Evolutionary conservation across 164 flowering plant genomes (phyloP), one percentile per base, ranked within the genome.

Genomic region (Magnolia sinica): DNA sequence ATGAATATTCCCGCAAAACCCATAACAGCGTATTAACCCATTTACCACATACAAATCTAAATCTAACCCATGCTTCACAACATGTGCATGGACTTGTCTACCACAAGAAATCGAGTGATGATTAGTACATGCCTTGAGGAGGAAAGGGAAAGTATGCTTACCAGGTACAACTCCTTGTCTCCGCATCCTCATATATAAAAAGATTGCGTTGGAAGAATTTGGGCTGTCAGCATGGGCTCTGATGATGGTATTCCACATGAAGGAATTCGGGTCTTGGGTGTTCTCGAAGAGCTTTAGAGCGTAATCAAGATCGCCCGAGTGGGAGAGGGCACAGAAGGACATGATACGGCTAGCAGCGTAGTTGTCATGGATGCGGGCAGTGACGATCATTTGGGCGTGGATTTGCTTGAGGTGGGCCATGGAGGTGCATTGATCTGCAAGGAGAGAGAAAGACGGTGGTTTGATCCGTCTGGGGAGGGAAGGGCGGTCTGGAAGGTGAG

Each of bases 181-280:
- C 73, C 82, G 83, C 96, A 91, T 89, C 19, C 80, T 73, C 1
- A 75, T 8, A 24, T 87, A 91, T 13, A 88, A 79, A 23, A 75
- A 61, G 29, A 90, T 18, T 5, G 89, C 88, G 27, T 83, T 64
- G 1, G 50, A 31, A 1, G 96, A 91, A 31, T 76, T 82, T 50
- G 77, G 50, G 59, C 85, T 68, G 51, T 72, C 63, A 52, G 93
- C 89, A 1, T 83, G 84, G 23, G 89, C 92, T 80, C 93, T 82
- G 51, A 89, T 89, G 70, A 89, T 64, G 8, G 90, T 88, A 77
- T 91, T 91, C 90, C 89, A 91, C 89, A 88, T 87, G 80, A 90
- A 91, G 10, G 82, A 79, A 76, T 91, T 89, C 19, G 92, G 93
- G 22, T 81, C 84, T 11, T 24, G 76, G 9, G 78, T 84, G 58